These are phyloP conservation scores for Echinochloa phyllopogon DNA, from an alignment of 176 grass and related monocot species.

Conservation along the genomic window DNA sequence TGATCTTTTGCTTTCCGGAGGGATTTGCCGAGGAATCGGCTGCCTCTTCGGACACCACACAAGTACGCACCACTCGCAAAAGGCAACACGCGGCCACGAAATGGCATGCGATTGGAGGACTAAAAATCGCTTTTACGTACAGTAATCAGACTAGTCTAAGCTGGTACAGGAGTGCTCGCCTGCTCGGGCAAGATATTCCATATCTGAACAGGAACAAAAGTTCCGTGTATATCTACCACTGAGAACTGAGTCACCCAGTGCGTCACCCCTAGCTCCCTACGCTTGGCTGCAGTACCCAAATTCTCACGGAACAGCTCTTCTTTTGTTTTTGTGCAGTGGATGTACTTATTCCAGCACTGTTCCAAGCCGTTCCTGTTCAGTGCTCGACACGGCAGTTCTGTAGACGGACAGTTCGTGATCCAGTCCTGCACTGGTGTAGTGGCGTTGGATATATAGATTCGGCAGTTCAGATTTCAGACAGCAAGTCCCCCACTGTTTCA, in stretches of 20 bases:
- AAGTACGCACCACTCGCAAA: neutral
- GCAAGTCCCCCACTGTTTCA: neutral
- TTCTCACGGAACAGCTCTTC: neutral
- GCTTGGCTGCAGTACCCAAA: neutral
- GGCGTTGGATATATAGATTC: too few species aligned
- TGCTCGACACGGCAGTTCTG: neutral
- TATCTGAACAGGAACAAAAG: conserved; percentile 23
- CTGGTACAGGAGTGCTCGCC: neutral
- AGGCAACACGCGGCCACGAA: neutral
- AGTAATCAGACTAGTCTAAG: neutral
- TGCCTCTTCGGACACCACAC: conserved; percentile 3
- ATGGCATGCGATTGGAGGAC: neutral
- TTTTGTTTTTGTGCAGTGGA: conserved; percentile 4
- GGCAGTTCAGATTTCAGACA: conserved; percentile 12
- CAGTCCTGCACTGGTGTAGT: neutral
- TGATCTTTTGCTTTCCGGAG: neutral
- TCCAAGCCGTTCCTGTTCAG: neutral
- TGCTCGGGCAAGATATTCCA: conserved; percentile 4
- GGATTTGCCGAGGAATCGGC: conserved; percentile 13
- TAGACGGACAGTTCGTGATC: neutral
- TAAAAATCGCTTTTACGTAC: conserved; percentile 4
- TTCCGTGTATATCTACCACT: neutral
- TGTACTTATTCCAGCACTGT: neutral
- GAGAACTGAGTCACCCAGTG: conserved; percentile 28
- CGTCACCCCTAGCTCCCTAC: neutral